Base-by-base conservation (phyloP, 2,329 filamentous ascomycete genomes). In the Pyricularia grisea region DNA sequence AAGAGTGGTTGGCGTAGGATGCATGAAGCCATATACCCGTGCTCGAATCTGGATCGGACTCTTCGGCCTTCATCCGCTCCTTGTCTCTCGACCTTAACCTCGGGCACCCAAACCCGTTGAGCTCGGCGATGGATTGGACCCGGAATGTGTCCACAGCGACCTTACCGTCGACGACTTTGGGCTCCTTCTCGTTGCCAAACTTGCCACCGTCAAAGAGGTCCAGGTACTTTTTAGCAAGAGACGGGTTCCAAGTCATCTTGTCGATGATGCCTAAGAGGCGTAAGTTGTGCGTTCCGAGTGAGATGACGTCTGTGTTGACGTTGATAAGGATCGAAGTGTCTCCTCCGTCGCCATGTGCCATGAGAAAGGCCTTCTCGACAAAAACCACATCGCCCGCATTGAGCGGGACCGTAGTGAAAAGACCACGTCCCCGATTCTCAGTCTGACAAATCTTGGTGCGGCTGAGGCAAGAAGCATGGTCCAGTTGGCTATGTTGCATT, bases 1-100 rank as follows among this genome's bases (percentile, higher is more conserved):
- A 81, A 5, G 75, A 75, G 68, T 81, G 79, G 72, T 81, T 80
- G 69, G 78, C 77, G 70, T 78, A 78, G 20, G 78, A 75, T 12
- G 77, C 75, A 7, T 74, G 72, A 1, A 72, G 72, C 77, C 77
- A 81, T 12, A 80, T 71, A 7, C 78, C 79, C 69, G 73, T 73
- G 70, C 71, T 70, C 2, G 11, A 17, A 3, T 27, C 5, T 11
- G 5, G 9, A 4, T 25, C 25, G 25, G 12, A 12, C 14, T 63
- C 23, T 5, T 12, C 10, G 2, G 1, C 27, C 27, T 63, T 28
- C 9, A 33, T 33, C 2, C n/a, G 55, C 25, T 9, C 2, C 60
- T 63, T 17, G 11, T 63, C 60, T 28, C 60, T 6, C 25, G 60
- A 63, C 7, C 27, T 61, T 9, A 61, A 6, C 25, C n/a, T 61